Conservation (phyloP, 2,329 filamentous ascomycete species). For the Alternaria arborescens region DNA sequence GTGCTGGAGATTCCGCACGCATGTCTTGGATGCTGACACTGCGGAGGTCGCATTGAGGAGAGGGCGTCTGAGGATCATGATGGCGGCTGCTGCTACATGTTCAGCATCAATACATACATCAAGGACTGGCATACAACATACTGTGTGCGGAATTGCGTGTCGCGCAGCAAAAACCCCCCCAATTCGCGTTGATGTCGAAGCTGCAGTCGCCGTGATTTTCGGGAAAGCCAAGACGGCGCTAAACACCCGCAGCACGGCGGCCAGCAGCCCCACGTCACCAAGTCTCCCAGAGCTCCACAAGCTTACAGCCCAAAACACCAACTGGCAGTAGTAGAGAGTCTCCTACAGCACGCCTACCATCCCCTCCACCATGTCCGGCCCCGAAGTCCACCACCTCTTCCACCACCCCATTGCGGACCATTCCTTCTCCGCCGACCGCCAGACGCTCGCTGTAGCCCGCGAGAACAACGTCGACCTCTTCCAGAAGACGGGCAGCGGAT, state of each 20-base stretch:
- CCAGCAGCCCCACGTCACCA: slow-evolving; percentile 19
- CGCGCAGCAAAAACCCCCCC: background rate
- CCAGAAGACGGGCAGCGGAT: slow-evolving; percentile 73
- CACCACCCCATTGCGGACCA: slow-evolving; percentile 96
- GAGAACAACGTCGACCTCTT: slow-evolving; percentile 93
- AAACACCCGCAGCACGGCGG: slow-evolving; percentile 19
- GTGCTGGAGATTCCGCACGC: slow-evolving; percentile 50
- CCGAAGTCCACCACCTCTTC: slow-evolving; percentile 96
- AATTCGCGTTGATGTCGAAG: slow-evolving; percentile 11
- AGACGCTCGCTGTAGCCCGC: slow-evolving; percentile 87
- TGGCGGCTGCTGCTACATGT: slow-evolving; percentile 17
- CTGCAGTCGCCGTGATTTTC: slow-evolving; percentile 38
- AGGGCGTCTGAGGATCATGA: slow-evolving; percentile 49
- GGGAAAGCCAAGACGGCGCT: slow-evolving; percentile 40
- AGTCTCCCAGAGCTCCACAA: slow-evolving; percentile 13
- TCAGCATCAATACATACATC: background rate
- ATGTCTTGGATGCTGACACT: slow-evolving; percentile 39
- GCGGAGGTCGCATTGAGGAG: slow-evolving; percentile 39
- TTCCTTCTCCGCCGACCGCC: slow-evolving; percentile 92
- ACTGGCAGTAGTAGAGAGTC: slow-evolving; percentile 84
- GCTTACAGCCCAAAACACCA: slow-evolving; percentile 10
- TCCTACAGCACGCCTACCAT: slow-evolving; percentile 71
- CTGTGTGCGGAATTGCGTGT: background rate
- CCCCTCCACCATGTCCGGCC: slow-evolving; percentile 73
- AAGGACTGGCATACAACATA: background rate